Base-by-base conservation (phyloP, 495 filamentous ascomycete species). In the Hypoxylon lienhwacheense region DNA sequence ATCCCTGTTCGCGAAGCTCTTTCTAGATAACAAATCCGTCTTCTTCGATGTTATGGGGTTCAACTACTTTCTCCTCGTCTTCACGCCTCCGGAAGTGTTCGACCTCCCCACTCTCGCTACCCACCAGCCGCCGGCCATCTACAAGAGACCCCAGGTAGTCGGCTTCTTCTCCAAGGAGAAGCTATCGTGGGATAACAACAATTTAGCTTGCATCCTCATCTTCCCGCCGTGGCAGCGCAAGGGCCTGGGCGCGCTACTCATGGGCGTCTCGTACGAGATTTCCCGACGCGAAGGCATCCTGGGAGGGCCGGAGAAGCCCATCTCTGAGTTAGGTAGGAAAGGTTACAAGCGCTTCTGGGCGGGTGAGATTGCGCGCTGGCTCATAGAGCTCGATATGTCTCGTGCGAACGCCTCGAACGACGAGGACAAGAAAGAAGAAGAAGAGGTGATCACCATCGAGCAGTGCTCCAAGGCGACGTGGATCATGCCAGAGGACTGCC, bases 111-210 rank as follows among this genome's bases (percentile, higher is more conserved):
- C n/a, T n/a, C n/a, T n/a, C n/a, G 11, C 19, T 6, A 17, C 39
- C 2, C 34, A 52, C 15, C 15, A 46, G 11, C 31, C 26, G 0
- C 21, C 47, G 3, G 21, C 26, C 3, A 41, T 42, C 36, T 36
- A 22, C 31, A 54, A 61, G 3, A 67, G 67, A 15, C 61, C 66
- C 29, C 82, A 83, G 39, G 85, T 97, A 22, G 81, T 96, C 5
- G 93, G 95, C 42, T 99, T 96, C 80, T 99, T 96, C 78, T 92
- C 87, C 16, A 97, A 97, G 66, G 93, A 99, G 73, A 97, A 97
- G 64, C 85, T 96, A 71, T 93, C 89, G 3, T 99, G 93, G 93
- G 93, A 99, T 64, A 89, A 93, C 61, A 97, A 97, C 68, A 99
- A 97, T 57, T 81, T 99, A 0, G 93, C 93, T 2, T 99, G 93